A percentile compares a stretch with the other conserved stretches of the same genome.
These are phyloP conservation scores for Tuber melanosporum DNA, from an alignment of 495 filamentous ascomycete genomes.

Conservation along the genomic window DNA sequence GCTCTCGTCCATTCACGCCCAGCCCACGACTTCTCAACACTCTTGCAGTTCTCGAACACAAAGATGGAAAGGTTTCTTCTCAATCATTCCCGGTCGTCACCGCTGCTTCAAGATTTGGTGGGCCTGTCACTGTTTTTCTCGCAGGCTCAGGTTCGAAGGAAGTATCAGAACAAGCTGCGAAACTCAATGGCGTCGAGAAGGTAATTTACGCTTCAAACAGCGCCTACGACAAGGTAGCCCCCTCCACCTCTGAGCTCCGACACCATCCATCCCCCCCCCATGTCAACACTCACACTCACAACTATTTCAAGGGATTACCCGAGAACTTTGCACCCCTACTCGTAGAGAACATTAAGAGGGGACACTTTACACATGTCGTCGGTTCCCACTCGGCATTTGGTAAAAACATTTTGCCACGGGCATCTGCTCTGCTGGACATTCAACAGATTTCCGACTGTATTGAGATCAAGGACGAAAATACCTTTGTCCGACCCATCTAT, in stretches of 20 bases:
- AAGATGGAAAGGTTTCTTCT: conserved; percentile 74
- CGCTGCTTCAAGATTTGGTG: conserved; percentile 80
- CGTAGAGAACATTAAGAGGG: conserved; percentile 91
- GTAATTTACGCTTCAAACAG: conserved; percentile 79
- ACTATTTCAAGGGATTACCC: conserved; percentile 61
- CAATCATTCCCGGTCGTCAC: conserved; percentile 80
- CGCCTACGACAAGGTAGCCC: conserved; percentile 77
- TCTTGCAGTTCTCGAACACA: conserved; percentile 87
- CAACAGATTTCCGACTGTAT: conserved; percentile 93
- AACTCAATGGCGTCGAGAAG: conserved; percentile 84
- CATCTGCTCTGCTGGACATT: conserved; percentile 86
- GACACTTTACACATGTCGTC: conserved; percentile 82
- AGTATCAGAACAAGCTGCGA: conserved; percentile 80
- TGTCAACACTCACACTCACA: conserved; percentile 2
- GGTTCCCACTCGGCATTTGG: conserved; percentile 92
- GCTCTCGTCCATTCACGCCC: background rate
- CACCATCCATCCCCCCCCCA: background rate
- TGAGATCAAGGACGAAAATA: conserved; percentile 78
- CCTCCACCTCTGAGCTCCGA: background rate
- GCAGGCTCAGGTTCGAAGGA: conserved; percentile 74
- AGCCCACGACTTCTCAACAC: conserved; percentile 60
- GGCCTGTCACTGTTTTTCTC: conserved; percentile 75
- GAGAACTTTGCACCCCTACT: conserved; percentile 93
- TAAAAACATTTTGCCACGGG: conserved; percentile 89
- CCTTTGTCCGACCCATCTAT: conserved; percentile 94